Conservation (phyloP, 352 stramenopile species). For the Albugo laibachii region DNA sequence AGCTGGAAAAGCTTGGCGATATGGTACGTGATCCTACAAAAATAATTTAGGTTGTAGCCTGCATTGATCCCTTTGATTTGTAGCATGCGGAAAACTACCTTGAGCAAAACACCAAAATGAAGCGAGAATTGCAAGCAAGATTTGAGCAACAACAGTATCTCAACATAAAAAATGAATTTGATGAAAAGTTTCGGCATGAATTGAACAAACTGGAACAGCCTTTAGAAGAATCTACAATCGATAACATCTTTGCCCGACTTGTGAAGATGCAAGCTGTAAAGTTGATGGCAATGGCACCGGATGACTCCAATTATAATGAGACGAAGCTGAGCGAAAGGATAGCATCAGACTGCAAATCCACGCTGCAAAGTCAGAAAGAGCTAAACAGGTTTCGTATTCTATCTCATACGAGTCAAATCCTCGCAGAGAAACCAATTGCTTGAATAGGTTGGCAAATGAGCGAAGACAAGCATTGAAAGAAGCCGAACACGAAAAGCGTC, state of each 20-base stretch:
- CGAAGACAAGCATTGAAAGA: slow-evolving; percentile 37
- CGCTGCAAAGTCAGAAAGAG: slow-evolving; percentile 52
- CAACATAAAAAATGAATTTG: slow-evolving; percentile 25
- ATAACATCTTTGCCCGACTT: slow-evolving; percentile 27
- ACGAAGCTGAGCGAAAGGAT: slow-evolving; percentile 26
- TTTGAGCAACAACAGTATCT: slow-evolving; percentile 46
- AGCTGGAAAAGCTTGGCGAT: slow-evolving; percentile 56
- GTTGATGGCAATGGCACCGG: slow-evolving; percentile 25
- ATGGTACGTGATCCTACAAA: slow-evolving; percentile 19
- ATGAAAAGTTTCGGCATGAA: slow-evolving; percentile 27
- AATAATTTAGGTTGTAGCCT: background rate
- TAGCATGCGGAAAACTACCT: slow-evolving; percentile 55
- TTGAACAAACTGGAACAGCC: slow-evolving; percentile 32
- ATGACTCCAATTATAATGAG: slow-evolving; percentile 24
- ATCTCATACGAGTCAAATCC: background rate
- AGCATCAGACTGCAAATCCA: slow-evolving; percentile 26
- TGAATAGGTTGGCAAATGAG: slow-evolving; percentile 27
- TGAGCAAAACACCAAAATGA: slow-evolving; percentile 35
- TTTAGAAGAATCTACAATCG: slow-evolving; percentile 39
- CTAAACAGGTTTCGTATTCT: slow-evolving; percentile 22
- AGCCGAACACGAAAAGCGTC: slow-evolving; percentile 30
- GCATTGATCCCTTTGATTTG: background rate
- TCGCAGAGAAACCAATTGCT: background rate
- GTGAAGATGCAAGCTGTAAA: slow-evolving; percentile 35
- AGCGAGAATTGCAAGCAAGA: slow-evolving; percentile 28